These are phyloP conservation scores for Aspergillus pseudoterreus DNA, from an alignment of 2,329 filamentous ascomycete species.

Conservation along the genomic window DNA sequence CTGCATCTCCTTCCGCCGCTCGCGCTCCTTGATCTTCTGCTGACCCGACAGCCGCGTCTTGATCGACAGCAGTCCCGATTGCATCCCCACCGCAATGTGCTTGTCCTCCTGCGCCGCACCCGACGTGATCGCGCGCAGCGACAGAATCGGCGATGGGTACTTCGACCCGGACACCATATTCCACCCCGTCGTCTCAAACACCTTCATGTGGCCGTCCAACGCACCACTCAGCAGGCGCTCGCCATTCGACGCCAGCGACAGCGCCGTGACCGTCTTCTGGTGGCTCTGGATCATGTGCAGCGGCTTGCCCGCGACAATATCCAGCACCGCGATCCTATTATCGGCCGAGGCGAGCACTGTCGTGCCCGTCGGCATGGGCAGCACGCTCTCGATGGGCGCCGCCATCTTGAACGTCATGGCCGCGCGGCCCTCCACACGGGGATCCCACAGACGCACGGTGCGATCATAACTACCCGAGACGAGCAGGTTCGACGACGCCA, in stretches of 20 bases:
- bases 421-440: conserved; percentile 63
- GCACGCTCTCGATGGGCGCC: conserved; percentile 82
- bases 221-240: conserved; percentile 80
- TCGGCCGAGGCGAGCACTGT: conserved; percentile 80
- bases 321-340: conserved; percentile 83
- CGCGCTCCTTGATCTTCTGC: conserved; percentile 71
- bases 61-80: conserved; percentile 85
- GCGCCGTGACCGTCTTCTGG: conserved; percentile 92
- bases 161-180: conserved; percentile 94
- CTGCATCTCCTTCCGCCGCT: conserved; percentile 80
- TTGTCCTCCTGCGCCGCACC: conserved; percentile 74
- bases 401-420: conserved; percentile 95
- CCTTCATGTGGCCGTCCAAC: conserved; percentile 92
- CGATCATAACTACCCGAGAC: conserved; percentile 93
- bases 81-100: conserved; percentile 91
- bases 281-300: conserved; percentile 86
- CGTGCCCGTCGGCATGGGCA: conserved; percentile 81
- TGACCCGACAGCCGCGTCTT: conserved; percentile 82
- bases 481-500: conserved; percentile 65
- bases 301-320: conserved; percentile 86
- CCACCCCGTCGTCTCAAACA: conserved; percentile 92
- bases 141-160: conserved; percentile 86
- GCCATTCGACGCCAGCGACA: conserved; percentile 76
- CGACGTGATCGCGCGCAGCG: conserved; percentile 69
- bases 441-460: conserved; percentile 91